These are phyloP conservation scores for Astraeus odoratus DNA, from an alignment of 768 basidiomycete genomes.

Conservation along the genomic window DNA sequence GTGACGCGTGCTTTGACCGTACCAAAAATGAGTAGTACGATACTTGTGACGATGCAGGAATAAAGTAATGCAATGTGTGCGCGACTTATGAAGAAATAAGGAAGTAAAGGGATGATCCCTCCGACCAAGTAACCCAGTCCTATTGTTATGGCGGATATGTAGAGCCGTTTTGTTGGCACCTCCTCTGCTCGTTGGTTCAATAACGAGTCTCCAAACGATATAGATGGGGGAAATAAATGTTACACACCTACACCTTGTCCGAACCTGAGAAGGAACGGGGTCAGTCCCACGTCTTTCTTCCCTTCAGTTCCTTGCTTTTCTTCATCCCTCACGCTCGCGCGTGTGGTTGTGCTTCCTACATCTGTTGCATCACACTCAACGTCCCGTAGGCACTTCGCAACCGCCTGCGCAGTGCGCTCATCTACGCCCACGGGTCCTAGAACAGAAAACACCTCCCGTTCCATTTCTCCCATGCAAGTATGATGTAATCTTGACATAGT, in stretches of 20 bases:
- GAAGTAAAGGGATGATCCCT: conserved; percentile 86
- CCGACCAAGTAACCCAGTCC: conserved; percentile 92
- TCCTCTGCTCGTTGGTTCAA: conserved; percentile 53
- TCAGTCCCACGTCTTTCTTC: conserved; percentile 78
- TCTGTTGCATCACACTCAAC: conserved; percentile 42
- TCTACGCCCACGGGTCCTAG: conserved; percentile 89
- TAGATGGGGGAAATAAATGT: conserved; percentile 21
- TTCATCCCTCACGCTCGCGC: no score
- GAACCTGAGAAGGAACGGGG: conserved; percentile 92
- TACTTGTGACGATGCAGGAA: conserved; percentile 73
- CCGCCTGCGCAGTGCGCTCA: conserved; percentile 67
- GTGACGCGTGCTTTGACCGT: conserved; percentile 85
- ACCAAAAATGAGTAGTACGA: conserved; percentile 85
- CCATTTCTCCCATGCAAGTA: conserved; percentile 92
- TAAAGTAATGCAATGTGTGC: conserved; percentile 67
- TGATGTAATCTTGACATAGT: conserved; percentile 79
- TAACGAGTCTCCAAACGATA: background rate
- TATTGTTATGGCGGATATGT: conserved; percentile 90
- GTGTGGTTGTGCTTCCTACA: conserved; percentile 13
- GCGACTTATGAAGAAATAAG: conserved; percentile 80
- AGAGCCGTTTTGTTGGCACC: conserved; percentile 76
- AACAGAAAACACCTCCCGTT: conserved; percentile 86
- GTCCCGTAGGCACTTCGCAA: conserved; percentile 71
- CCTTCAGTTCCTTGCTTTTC: conserved; percentile 53
- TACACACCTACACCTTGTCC: conserved; percentile 74